A percentile compares a stretch with the other conserved stretches of the same genome.
Conservation (phyloP, 169 alveolate species). For the Toxoplasma gondii region DNA sequence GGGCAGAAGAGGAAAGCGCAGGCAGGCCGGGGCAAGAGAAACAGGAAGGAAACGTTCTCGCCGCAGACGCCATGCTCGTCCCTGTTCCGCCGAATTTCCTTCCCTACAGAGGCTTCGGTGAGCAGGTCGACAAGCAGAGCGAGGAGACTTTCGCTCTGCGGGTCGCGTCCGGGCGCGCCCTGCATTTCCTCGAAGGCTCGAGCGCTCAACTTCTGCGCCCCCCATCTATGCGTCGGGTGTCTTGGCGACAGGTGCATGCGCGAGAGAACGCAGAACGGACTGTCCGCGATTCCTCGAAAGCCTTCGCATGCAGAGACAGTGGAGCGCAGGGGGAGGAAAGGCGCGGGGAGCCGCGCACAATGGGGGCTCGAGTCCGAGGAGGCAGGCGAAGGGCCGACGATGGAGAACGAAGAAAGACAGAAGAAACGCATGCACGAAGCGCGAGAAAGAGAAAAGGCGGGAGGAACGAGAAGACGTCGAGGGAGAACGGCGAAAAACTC, state of each 20-base stretch:
- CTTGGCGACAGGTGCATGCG: too few relatives aligned
- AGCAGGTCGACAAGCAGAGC: neutral
- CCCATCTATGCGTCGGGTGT: too few relatives aligned
- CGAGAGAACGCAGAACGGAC: too few relatives aligned
- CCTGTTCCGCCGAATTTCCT: constrained; percentile 53
- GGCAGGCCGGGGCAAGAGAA: neutral
- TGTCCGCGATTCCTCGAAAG: too few relatives aligned
- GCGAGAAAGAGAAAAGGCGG: neutral
- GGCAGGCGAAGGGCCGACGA: neutral
- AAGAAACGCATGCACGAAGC: neutral
- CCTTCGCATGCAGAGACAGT: too few relatives aligned
- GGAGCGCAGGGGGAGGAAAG: too few relatives aligned
- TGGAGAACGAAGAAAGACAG: neutral
- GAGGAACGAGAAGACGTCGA: neutral
- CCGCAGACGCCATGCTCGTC: constrained; percentile 41
- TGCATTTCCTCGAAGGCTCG: too few relatives aligned
- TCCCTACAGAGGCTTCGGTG: constrained; percentile 62
- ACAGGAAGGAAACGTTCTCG: neutral
- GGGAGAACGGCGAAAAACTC: neutral
- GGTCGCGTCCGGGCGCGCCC: too few relatives aligned
- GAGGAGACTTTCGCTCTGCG: too few relatives aligned
- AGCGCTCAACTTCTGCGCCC: too few relatives aligned
- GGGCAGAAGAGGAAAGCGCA: neutral
- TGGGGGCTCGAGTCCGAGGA: too few relatives aligned
- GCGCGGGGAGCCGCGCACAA: too few relatives aligned